Conservation (phyloP, 208 protist genomes). For the Lotmaria passim region DNA sequence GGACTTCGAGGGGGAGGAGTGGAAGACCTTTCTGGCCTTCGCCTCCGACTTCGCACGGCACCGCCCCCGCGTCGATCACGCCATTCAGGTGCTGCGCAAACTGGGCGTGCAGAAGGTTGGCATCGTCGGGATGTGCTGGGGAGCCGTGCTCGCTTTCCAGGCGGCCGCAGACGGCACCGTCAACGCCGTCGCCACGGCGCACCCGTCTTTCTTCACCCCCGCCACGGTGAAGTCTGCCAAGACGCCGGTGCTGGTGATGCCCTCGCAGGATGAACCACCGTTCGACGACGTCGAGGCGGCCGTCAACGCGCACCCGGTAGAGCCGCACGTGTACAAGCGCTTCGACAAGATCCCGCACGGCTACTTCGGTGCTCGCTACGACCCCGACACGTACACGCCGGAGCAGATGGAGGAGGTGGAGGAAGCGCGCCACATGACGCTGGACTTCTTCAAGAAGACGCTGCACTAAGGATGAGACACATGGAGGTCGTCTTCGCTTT, state of each 20-base stretch:
- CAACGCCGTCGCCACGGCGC: conserved; percentile 41
- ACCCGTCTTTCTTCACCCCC: conserved; percentile 43
- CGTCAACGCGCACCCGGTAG: conserved; percentile 31
- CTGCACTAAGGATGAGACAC: conserved; percentile 8
- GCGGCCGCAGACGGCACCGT: conserved; percentile 28
- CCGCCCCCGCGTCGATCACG: conserved; percentile 27
- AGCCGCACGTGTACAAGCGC: conserved; percentile 39
- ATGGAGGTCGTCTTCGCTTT: neutral
- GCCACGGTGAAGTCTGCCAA: conserved; percentile 18
- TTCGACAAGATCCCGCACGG: conserved; percentile 55
- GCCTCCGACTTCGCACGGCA: conserved; percentile 30
- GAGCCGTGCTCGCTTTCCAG: conserved; percentile 33
- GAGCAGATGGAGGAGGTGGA: conserved; percentile 35
- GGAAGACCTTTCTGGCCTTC: conserved; percentile 27
- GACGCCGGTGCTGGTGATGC: conserved; percentile 43
- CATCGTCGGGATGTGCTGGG: conserved; percentile 69
- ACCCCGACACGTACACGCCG: conserved; percentile 34
- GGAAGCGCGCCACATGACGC: conserved; percentile 24
- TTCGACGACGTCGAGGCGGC: conserved; percentile 42
- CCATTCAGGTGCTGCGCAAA: conserved; percentile 38
- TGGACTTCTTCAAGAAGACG: conserved; percentile 44
- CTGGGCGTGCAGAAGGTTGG: conserved; percentile 51
- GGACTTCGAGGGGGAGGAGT: conserved; percentile 38
- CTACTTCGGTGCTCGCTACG: conserved; percentile 53
- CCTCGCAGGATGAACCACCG: conserved; percentile 47